phyloP scores from a whole-genome alignment of 176 grass and related monocot species.

The Raddia guianensis region DNA sequence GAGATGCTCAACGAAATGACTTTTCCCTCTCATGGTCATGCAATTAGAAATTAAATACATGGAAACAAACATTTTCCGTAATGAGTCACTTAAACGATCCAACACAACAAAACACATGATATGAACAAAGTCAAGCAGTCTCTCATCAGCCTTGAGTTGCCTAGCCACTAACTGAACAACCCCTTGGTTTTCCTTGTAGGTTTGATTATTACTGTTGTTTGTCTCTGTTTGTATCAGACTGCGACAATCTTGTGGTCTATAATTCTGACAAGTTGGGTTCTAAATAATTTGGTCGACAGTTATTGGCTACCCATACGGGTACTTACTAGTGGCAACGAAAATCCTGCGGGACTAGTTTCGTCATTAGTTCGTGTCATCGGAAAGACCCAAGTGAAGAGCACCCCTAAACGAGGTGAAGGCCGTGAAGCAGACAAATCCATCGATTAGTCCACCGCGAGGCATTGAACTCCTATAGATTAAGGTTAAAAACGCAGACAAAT shows the following conservation, averaged over 20 bases:
- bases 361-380: neutral
- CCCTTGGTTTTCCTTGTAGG: neutral
- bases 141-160: no score
- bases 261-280: neutral
- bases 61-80: no score
- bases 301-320: neutral
- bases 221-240: neutral
- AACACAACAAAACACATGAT: no score
- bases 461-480: neutral
- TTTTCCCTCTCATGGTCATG: no score
- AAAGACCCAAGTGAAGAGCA: neutral
- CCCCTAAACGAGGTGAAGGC: neutral
- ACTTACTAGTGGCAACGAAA: neutral
- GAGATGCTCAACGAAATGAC: no score
- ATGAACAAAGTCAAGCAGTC: no score
- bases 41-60: no score
- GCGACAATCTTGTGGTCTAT: neutral
- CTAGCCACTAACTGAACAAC: no score
- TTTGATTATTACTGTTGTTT: neutral
- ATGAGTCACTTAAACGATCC: no score
- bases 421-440: no score
- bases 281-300: neutral
- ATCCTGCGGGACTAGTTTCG: neutral
- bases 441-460: no score
- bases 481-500: neutral